Base-by-base conservation (phyloP, 306 rosid species). In the Fagus crenata region DNA sequence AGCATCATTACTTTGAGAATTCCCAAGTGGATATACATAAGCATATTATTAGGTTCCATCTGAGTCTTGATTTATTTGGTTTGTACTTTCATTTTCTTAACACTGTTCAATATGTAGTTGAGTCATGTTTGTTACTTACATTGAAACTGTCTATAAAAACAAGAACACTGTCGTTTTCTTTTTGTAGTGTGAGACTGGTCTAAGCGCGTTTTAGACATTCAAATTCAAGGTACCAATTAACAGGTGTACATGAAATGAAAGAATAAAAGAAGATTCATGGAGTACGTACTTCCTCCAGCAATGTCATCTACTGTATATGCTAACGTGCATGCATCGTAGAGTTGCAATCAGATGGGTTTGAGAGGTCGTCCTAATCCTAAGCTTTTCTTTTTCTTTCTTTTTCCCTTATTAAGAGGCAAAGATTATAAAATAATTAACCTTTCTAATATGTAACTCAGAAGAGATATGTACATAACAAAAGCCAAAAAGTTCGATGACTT, bases 111-210 rank as follows among this genome's bases (percentile, higher is more conserved):
- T 22, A 78, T 72, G 75, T 22, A 22, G 28, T 75, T 71, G 35
- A 76, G 3, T 17, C 22, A 2, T 75, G 51, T 49, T 72, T 40
- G 28, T 77, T 68, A 73, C 75, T 85, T 85, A 73, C 91, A 85
- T 81, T 82, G 90, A 86, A 89, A 78, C 80, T 86, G 73, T 31
- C 81, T 36, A 88, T 81, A 86, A 86, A 89, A 84, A 83, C 91
- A 92, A 81, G 75, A 58, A 68, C 64, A 51, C 72, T 68, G 93
- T 90, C 96, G 83, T 80, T 93, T 84, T 90, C 97, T 84, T 83
- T 81, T 72, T 79, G 55, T 59, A 67, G 64, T 49, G 80, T 56
- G 73, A 73, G 78, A 81, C 79, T 12, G 55, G 22, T 81, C 81
- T 77, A 37, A 69, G 22, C 71, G 11, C 72, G 71, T 75, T 73